Conservation (phyloP, 2,329 filamentous ascomycete genomes). For the Beauveria sp. region DNA sequence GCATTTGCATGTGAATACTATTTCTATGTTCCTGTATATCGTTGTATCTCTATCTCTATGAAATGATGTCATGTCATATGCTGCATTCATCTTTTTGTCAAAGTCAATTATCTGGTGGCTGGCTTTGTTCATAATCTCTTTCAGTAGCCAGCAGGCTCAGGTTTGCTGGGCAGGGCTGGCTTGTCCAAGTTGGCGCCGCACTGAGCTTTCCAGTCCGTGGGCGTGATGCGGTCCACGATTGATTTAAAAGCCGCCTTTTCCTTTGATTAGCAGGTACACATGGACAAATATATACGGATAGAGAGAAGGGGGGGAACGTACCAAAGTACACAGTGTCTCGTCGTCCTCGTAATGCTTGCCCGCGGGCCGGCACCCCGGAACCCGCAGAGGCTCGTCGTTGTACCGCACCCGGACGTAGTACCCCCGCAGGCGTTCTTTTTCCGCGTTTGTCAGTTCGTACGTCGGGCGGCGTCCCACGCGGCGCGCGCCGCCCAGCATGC, state of each 20-base stretch:
- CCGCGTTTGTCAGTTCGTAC: conserved; percentile 44
- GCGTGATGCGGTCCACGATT: conserved; percentile 86
- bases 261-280: background rate
- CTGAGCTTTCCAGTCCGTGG: conserved; percentile 62
- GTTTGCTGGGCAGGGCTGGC: conserved; percentile 38
- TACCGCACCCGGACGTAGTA: conserved; percentile 89
- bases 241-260: conserved; percentile 76
- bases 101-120: too few species aligned
- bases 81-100: background rate
- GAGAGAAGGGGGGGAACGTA: conserved; percentile 29
- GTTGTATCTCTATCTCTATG: background rate
- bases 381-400: conserved; percentile 73
- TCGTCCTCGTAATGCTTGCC: conserved; percentile 85
- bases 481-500: conserved; percentile 19
- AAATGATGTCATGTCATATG: background rate
- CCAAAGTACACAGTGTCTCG: conserved; percentile 82
- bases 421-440: conserved; percentile 55
- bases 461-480: conserved; percentile 54
- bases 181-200: conserved; percentile 38
- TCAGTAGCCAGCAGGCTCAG: conserved; percentile 46
- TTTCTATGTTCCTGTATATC: background rate
- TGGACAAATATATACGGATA: too few species aligned
- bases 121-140: background rate
- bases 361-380: conserved; percentile 69
- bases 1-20: background rate